Conservation (phyloP, 2,329 filamentous ascomycete species). For the Colletotrichum sidae region DNA sequence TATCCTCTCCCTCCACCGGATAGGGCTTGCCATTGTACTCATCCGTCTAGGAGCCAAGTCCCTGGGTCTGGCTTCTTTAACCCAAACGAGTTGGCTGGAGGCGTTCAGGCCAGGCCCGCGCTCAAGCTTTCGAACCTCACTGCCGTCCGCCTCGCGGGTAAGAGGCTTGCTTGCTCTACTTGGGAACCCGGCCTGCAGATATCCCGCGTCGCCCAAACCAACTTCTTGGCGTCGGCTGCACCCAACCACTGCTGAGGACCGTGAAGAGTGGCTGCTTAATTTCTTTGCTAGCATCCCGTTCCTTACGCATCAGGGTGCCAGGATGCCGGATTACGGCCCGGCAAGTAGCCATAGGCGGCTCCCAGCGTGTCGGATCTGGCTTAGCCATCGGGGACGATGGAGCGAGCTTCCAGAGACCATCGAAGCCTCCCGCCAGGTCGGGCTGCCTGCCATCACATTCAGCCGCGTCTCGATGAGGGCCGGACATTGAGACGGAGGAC, state of each 20-base stretch:
- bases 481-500: constrained; percentile 2
- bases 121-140: constrained; percentile 56
- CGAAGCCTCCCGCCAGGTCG: constrained; percentile 41
- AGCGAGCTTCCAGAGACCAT: constrained; percentile 47
- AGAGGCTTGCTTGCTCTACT: constrained; percentile 49
- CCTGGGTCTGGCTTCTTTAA: constrained; percentile 47
- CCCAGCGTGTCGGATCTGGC: constrained; percentile 53
- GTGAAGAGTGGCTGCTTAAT: constrained; percentile 56
- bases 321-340: constrained; percentile 57
- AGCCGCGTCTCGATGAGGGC: constrained; percentile 49
- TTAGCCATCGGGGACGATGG: constrained; percentile 58
- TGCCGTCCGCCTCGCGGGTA: constrained; percentile 19
- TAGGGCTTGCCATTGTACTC: constrained; percentile 29
- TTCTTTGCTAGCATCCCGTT: constrained; percentile 52
- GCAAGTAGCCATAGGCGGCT: constrained; percentile 56
- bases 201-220: constrained; percentile 57
- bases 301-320: constrained; percentile 58
- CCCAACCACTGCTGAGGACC: constrained; percentile 64
- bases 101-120: constrained; percentile 42
- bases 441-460: constrained; percentile 45
- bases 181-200: constrained; percentile 53
- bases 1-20: constrained; percentile 41
- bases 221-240: constrained; percentile 63
- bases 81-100: constrained; percentile 46
- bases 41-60: constrained; percentile 42